Conservation (phyloP, 148 eudicot genomes). For the Diospyros lotus region DNA sequence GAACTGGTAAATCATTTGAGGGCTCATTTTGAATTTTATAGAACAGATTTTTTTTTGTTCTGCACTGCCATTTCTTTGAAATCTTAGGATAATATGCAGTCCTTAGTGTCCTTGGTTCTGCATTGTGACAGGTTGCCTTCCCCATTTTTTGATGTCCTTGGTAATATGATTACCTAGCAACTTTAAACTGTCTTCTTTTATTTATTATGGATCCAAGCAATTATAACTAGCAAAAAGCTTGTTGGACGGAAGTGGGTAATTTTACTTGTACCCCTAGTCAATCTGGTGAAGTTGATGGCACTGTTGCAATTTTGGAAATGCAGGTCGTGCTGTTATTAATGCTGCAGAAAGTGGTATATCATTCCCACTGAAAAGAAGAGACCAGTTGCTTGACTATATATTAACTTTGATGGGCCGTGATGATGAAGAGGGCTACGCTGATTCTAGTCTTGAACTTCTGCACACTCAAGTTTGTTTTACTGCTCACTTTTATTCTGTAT, state of each 20-base stretch:
- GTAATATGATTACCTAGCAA: too few species aligned
- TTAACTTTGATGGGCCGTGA: slow-evolving; percentile 94
- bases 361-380: slow-evolving; percentile 90
- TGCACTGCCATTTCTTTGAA: too few species aligned
- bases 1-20: too few species aligned
- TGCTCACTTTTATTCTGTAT: slow-evolving; percentile 5
- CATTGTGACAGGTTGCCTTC: too few species aligned
- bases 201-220: too few species aligned
- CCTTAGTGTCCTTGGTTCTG: too few species aligned
- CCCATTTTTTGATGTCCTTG: too few species aligned
- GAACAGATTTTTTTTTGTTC: too few species aligned
- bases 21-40: too few species aligned
- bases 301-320: slow-evolving; percentile 13
- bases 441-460: slow-evolving; percentile 68
- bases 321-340: slow-evolving; percentile 85
- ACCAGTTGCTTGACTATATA: slow-evolving; percentile 78
- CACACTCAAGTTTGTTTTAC: slow-evolving; percentile 64
- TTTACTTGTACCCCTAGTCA: background rate
- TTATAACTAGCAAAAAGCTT: too few species aligned
- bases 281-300: slow-evolving; percentile 10
- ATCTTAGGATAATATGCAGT: too few species aligned
- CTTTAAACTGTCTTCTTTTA: too few species aligned
- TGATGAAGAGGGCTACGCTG: slow-evolving; percentile 69
- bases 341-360: slow-evolving; percentile 91
- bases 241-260: background rate